Base-by-base conservation (phyloP, 2,329 filamentous ascomycete genomes). In the Apiospora koreana region DNA sequence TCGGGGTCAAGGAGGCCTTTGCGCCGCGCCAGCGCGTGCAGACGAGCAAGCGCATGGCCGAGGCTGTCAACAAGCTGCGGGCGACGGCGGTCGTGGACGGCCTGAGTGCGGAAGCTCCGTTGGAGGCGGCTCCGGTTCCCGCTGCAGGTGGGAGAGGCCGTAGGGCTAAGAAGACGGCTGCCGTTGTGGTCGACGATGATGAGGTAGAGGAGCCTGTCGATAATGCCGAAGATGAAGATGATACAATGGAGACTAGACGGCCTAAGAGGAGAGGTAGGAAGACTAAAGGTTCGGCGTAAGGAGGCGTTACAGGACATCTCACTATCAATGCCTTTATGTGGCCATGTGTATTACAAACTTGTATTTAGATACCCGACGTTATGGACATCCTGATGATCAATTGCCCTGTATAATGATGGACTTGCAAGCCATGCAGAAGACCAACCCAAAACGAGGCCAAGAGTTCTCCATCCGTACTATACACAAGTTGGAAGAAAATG, bases 1-100 rank as follows among this genome's bases (percentile, higher is more conserved):
- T 86, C 0, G 93, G 93, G 0, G 88, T 88, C 16, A 87, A 83
- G 46, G 88, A 91, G 72, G 88, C 87, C 0, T 95, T 94, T 82
- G 93, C 86, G 31, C 93, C 93, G 0, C 87, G 92, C 69, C 90
- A 91, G 73, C 88, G 83, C 35, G 86, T 83, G 16, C 88, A 88
- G 71, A 89, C 88, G 46, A 95, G 92, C 77, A 92, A 93, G 80
- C 87, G 92, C 70, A 92, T 97, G 92, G 90, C 89, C 62, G 91
- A 89, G 69, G 94, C 94, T 0, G 89, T 96, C 69, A 88, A 87
- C 70, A 89, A 86, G 78, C 83, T 97, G 69, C 88, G 89, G 72
- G 84, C 86, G 38, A 87, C 88, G 74, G 87, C 86, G 71, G 78
- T 54, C 3, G 66, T 68, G 28, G 66, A 54, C 10, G 23, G 23